Evolutionary conservation across 495 filamentous ascomycete species (phyloP), one percentile per base, ranked within the genome.

Genomic region (Hypoxylon cercidicola): DNA sequence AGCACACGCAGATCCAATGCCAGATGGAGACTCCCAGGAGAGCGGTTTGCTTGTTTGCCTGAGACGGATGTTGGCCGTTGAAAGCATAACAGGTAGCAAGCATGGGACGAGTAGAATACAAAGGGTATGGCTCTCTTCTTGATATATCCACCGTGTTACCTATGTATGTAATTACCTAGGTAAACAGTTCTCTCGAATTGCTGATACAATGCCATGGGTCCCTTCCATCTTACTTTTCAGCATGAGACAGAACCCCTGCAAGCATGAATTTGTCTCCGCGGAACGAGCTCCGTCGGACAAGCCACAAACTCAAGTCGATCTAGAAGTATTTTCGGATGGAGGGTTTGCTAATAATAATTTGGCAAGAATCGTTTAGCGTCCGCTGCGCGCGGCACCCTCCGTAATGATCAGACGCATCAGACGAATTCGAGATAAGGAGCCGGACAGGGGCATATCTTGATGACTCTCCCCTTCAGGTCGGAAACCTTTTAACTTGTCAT

Each of bases 401-500:
- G 37, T 16, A 6, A n/a, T 16, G 37, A 40, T 40, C n/a, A 15
- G 37, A 40, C n/a, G 12, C n/a, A n/a, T 6, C n/a, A 40, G 11
- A 16, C n/a, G n/a, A n/a, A 40, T n/a, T 40, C 34, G 15, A 43
- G 1, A 43, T 18, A 43, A 2, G 30, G 3, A 32, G 30, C 30
- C 30, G 30, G 30, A 7, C 2, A 18, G 15, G 16, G 40, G 15
- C 40, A 19, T 43, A 18, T 43, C 9, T 40, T 40, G 1, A 40
- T 16, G 13, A 9, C 15, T n/a, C 37, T 5, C 58, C 13, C 41
- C 41, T 12, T 19, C 30, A 10, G 21, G 18, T 23, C 30, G 10
- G 21, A 48, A 32, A 49, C 18, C 25, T 28, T 10, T 41, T 55
- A 15, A 41, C 32, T n/a, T 41, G 43, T 54, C 49, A 48, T 21